Evolutionary conservation across 176 grass and related monocot genomes (phyloP), one percentile per base, ranked within the genome.

Genomic region (Eragrostis nindensis): DNA sequence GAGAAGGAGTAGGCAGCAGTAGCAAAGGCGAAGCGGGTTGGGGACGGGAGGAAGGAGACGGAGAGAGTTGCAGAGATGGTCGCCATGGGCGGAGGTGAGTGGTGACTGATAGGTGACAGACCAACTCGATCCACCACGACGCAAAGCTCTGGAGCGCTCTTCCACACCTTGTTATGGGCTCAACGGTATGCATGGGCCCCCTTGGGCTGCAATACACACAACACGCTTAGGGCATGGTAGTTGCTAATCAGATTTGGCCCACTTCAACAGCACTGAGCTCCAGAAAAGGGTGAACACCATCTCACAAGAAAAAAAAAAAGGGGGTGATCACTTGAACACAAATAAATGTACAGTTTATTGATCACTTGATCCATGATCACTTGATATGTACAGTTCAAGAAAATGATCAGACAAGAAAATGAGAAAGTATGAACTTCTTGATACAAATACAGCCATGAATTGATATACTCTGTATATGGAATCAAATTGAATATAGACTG

Each of bases 41-140:
- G 18, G 2, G 79, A 44, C 44, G 60, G 89, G 46, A 67, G 70
- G 69, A 86, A 61, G 62, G 89, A 78, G 80, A 84, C 3, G 70
- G 89, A 61, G 70, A 87, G 64, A 55, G 84, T 60, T 0, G 81
- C 69, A 21, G 84, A 84, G 75, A 91, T 84, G 64, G 75, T 87
- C 85, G 89, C 85, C 89, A 91, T 91, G 65, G 81, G 10, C 84
- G 78, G 44, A 71, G 66, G 78, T 82, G 71, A 85, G 82, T 75
- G 87, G 80, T 73, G 81, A 68, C 64, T 25, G 30, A 32, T 49
- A 40, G n/a, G 30, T 40, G 54, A 40, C 43, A 70, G 74, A 62
- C 62, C 47, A 79, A 1, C 74, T 74, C 61, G 68, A 18, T 78
- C 63, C 71, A 66, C 60, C 86, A 49, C 60, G 62, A 62, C 26